Evolutionary conservation across 2,329 filamentous ascomycete species (phyloP), one percentile per base, ranked within the genome.

Genomic region (Cytospora paraplurivora): DNA sequence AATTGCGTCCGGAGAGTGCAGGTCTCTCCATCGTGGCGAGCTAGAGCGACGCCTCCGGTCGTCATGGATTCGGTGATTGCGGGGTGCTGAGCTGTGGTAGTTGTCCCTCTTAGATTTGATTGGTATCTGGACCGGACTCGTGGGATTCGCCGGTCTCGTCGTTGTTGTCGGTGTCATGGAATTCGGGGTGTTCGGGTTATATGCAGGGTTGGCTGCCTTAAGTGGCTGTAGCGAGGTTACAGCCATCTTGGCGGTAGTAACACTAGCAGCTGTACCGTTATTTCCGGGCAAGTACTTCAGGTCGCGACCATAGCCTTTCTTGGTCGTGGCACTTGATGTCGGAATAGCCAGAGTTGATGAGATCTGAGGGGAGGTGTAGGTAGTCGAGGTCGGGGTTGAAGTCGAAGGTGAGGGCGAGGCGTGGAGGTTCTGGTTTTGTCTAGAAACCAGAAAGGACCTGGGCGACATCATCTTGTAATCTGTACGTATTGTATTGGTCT

Each of bases 101-200:
- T 69, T 68, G 57, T 76, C 76, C 62, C 77, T 72, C 65, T 76
- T 79, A 35, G 74, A 73, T 65, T 75, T 79, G 53, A 74, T 73
- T 47, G 84, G 84, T 54, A 86, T 86, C 71, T 85, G 81, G 19
- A 86, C 82, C 0, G 84, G 83, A 66, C 78, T 81, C 21, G 82
- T 81, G 27, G 81, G 74, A 21, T 74, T 75, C 49, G 70, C 73
- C 52, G 77, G 75, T 61, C 75, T 75, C 37, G 73, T 69, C 59
- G 72, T 66, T 38, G 71, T 7, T 19, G 7, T 71, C 64, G 73
- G 73, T 7, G 57, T 60, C 15, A 73, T 72, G 7, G 72, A 67
- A 56, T 70, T 71, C 34, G 73, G 69, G 47, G 69, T 68, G 49
- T 68, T 73, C 41, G 67, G 58, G 57, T 68, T 68, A 59, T 63